These are phyloP conservation scores for Pseudocercospora eumusae DNA, from an alignment of 2,329 filamentous ascomycete species.

Conservation along the genomic window DNA sequence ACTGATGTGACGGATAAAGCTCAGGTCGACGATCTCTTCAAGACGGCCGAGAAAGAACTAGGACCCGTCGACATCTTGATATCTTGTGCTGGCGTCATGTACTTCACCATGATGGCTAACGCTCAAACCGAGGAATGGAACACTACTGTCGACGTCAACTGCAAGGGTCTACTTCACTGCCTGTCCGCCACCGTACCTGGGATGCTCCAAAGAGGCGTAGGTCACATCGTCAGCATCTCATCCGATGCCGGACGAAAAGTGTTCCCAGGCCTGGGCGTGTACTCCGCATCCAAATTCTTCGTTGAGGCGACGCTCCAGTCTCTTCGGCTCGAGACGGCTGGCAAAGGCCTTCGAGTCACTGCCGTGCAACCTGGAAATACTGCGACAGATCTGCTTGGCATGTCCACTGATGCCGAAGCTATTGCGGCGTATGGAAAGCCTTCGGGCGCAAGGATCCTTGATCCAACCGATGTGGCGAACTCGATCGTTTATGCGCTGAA, in stretches of 20 bases:
- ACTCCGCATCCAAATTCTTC: slow-evolving; percentile 83
- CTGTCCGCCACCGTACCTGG: slow-evolving; percentile 67
- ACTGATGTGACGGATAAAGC: slow-evolving; percentile 71
- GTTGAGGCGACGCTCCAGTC: slow-evolving; percentile 78
- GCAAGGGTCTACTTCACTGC: slow-evolving; percentile 76
- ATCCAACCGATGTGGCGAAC: slow-evolving; percentile 69
- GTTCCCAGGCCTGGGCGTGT: slow-evolving; percentile 78
- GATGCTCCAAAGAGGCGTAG: slow-evolving; percentile 69
- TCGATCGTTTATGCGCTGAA: slow-evolving; percentile 73
- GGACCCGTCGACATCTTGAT: slow-evolving; percentile 78
- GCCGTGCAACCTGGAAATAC: slow-evolving; percentile 77
- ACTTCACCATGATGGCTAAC: slow-evolving; percentile 85
- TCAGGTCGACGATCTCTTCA: slow-evolving; percentile 68
- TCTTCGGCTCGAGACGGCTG: slow-evolving; percentile 73
- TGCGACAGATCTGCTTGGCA: slow-evolving; percentile 69
- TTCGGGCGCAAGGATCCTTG: slow-evolving; percentile 72
- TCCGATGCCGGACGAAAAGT: slow-evolving; percentile 81
- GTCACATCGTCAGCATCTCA: slow-evolving; percentile 78
- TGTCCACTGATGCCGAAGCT: slow-evolving; percentile 75
- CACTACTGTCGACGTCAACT: slow-evolving; percentile 80
- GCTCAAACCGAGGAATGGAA: slow-evolving; percentile 74
- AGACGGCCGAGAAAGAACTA: slow-evolving; percentile 60
- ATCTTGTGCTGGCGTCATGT: slow-evolving; percentile 81
- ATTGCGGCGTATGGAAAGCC: slow-evolving; percentile 77
- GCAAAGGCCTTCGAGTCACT: slow-evolving; percentile 71